These are phyloP conservation scores for Fusarium tanahbumbuense DNA, from an alignment of 2,329 filamentous ascomycete genomes.

Conservation along the genomic window DNA sequence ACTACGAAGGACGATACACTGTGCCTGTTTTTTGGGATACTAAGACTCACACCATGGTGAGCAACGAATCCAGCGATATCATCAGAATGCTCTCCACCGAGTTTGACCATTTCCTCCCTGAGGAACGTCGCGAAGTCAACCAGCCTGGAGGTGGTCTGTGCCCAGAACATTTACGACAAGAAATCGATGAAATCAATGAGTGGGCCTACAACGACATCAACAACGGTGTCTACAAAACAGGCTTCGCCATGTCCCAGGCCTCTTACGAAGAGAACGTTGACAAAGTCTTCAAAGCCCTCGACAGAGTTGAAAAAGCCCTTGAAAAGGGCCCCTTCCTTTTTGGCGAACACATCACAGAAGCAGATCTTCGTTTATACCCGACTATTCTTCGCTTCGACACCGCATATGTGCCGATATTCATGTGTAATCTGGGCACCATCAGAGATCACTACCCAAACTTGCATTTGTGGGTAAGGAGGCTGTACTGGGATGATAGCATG, in stretches of 20 bases:
- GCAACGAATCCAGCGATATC: conserved; percentile 86
- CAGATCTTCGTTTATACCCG: conserved; percentile 74
- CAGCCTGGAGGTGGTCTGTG: conserved; percentile 66
- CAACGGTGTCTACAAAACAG: conserved; percentile 65
- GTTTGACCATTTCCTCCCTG: conserved; percentile 72
- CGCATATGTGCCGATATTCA: conserved; percentile 74
- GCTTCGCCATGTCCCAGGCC: conserved; percentile 74
- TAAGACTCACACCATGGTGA: conserved; percentile 76
- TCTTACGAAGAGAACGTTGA: conserved; percentile 72
- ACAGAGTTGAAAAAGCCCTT: conserved; percentile 71
- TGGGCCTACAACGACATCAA: conserved; percentile 72
- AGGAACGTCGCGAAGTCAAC: conserved; percentile 62
- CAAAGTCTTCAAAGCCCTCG: conserved; percentile 72
- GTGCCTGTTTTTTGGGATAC: conserved; percentile 80
- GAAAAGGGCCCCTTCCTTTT: conserved; percentile 67
- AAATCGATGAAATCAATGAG: conserved; percentile 74
- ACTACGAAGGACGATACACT: conserved; percentile 77
- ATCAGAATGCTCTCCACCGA: conserved; percentile 84
- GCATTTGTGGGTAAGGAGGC: conserved; percentile 73
- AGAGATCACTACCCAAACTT: conserved; percentile 73
- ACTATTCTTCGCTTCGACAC: conserved; percentile 76
- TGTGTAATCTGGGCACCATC: conserved; percentile 72
- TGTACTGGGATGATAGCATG: conserved; percentile 73
- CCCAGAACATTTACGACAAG: conserved; percentile 60
- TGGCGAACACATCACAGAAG: conserved; percentile 73